Evolutionary conservation across 2,329 filamentous ascomycete species (phyloP).

Genomic region (Aspergillus viridinutans): DNA sequence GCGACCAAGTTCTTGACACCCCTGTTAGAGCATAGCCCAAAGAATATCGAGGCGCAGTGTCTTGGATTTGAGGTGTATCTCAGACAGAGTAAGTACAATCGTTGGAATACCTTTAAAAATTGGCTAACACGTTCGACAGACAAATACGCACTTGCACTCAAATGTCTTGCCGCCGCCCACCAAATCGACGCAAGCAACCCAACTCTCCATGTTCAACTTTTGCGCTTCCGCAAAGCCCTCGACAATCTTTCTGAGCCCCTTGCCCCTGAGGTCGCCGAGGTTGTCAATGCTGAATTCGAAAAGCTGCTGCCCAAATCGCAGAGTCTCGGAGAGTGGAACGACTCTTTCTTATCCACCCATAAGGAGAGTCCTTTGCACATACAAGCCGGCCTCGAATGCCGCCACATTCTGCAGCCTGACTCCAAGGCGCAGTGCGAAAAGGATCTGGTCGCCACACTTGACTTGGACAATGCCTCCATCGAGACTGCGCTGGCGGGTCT

Average conservation of each 20-base stretch:
- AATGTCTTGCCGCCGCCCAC: conserved; percentile 72
- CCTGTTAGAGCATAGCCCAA: conserved; percentile 75
- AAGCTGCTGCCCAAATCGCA: conserved; percentile 53
- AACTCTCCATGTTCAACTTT: conserved; percentile 69
- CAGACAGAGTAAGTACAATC: conserved; percentile 63
- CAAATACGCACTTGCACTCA: conserved; percentile 82
- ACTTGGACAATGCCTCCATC: conserved; percentile 48
- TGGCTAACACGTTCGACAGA: conserved; percentile 48
- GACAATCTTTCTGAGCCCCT: conserved; percentile 57
- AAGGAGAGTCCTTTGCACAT: conserved; percentile 59
- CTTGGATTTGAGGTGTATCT: conserved; percentile 88
- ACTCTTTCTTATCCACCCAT: conserved; percentile 61
- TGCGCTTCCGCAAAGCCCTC: conserved; percentile 64
- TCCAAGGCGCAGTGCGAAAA: conserved; percentile 57
- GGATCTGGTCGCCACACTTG: conserved; percentile 58
- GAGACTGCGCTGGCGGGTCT: conserved; percentile 56
- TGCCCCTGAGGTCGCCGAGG: conserved; percentile 61
- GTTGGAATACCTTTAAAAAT: conserved; percentile 4
- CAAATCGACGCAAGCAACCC: conserved; percentile 66
- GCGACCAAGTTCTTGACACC: conserved; percentile 82
- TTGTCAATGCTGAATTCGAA: conserved; percentile 66
- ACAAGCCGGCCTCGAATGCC: conserved; percentile 59
- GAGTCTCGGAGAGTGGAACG: conserved; percentile 62
- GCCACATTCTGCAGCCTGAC: conserved; percentile 55
- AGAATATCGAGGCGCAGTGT: conserved; percentile 75